Base-by-base conservation (phyloP, 441 rosid species). In the Populus hybrid region DNA sequence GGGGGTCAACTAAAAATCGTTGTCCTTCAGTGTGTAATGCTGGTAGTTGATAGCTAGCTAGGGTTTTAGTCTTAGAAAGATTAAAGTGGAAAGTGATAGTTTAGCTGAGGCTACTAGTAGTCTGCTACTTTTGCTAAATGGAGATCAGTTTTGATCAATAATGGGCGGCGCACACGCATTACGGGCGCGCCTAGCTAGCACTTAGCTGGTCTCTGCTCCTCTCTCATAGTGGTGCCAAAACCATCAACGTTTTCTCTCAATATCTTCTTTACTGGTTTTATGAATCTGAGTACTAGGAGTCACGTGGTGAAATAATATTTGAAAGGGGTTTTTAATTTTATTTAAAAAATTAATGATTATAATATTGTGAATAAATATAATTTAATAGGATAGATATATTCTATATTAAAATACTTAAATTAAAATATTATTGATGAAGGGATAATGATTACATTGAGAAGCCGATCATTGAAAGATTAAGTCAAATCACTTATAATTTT, bases 1-100 rank as follows among this genome's bases (percentile, higher is more conserved):
- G 87, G 78, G 38, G 30, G 59, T 42, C 67, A 20, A 50, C 57
- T 65, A 36, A 46, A 78, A 74, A 74, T 74, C 69, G 80, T 78
- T 81, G 77, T 11, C 16, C 69, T 57, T 40, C 79, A 79, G 79
- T 75, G 78, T 50, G 12, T 74, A 40, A 18, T 67, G 57, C 71
- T 10, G 69, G 24, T 71, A 74, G 36, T 67, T 23, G 73, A 63
- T 21, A 4, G 16, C 26, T 74, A 63, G 71, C 26, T 74, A 63
- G 71, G 84, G 71, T 75, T 75, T 23, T 21, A n/a, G 23, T 69
- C 40, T 69, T 6, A 1, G 26, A 69, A 69, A 32, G 7, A n/a
- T 69, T n/a, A 69, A 3, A 20, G 67, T 20, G 3, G 75, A 59
- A 72, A 57, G 64, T 21, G 67, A 59, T 57, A 35, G 69, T 23